A percentile compares a stretch with the other conserved stretches of the same genome.
Evolutionary conservation across 169 alveolate species (phyloP).

Genomic region (Cardiosporidium cionae): DNA sequence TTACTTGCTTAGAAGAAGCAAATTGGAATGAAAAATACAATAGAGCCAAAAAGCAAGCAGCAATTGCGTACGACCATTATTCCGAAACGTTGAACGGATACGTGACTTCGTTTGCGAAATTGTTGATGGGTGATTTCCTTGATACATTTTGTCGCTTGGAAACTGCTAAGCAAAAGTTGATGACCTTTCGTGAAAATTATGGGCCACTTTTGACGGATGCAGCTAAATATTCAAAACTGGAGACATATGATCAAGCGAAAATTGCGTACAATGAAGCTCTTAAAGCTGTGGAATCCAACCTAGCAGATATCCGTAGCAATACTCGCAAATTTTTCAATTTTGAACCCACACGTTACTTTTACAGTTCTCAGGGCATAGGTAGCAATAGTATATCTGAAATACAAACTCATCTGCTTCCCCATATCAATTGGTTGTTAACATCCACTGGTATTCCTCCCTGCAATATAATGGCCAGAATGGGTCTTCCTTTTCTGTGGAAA

Average conservation of each 20-base stretch:
- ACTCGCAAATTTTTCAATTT: too few species aligned
- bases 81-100: neutral
- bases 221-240: neutral
- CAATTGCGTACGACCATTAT: neutral
- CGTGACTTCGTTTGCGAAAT: neutral
- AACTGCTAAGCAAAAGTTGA: neutral
- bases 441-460: too few species aligned
- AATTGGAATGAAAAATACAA: neutral
- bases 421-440: too few species aligned
- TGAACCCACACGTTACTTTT: too few species aligned
- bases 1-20: neutral
- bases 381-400: too few species aligned
- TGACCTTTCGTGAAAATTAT: neutral
- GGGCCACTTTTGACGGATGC: neutral
- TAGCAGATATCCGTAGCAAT: too few species aligned
- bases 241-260: neutral
- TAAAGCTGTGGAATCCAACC: too few species aligned
- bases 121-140: neutral
- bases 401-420: too few species aligned
- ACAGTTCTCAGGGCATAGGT: too few species aligned
- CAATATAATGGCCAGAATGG: too few species aligned
- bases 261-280: neutral
- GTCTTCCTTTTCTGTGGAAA: too few species aligned
- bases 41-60: neutral
- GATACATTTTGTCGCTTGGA: neutral